A percentile compares a stretch with the other conserved stretches of the same genome.
phyloP scores from a whole-genome alignment of 768 basidiomycete species.

The Hypsizygus marmoreus region DNA sequence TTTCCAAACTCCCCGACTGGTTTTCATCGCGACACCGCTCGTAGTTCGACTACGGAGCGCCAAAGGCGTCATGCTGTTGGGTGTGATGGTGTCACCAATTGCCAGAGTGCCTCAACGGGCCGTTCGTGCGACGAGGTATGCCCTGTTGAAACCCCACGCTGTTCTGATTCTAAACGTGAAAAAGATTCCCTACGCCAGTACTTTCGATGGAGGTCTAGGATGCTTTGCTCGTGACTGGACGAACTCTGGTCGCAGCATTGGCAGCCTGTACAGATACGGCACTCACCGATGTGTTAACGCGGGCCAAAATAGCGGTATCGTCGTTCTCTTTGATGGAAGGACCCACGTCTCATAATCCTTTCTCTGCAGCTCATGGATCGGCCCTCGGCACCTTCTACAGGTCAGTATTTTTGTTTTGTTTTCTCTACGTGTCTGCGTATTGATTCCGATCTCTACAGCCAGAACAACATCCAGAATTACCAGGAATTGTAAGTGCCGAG shows the following conservation, averaged over 20 bases:
- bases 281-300: neutral
- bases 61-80: neutral
- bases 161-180: no score
- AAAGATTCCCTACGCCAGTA: neutral
- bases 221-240: neutral
- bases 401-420: no score
- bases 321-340: neutral
- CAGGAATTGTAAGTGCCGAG: neutral
- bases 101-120: neutral
- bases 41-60: no score
- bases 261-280: neutral
- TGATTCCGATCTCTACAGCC: neutral
- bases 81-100: neutral
- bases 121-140: neutral
- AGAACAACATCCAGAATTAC: neutral
- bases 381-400: no score
- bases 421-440: no score
- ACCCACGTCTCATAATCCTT: neutral
- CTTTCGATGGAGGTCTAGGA: neutral
- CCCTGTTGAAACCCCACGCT: neutral
- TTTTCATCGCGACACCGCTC: no score
- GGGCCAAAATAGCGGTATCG: neutral
- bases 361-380: no score
- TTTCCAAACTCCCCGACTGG: neutral
- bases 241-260: neutral